phyloP scores from a whole-genome alignment of 2,329 filamentous ascomycete species.

The Fusarium decemcellulare region DNA sequence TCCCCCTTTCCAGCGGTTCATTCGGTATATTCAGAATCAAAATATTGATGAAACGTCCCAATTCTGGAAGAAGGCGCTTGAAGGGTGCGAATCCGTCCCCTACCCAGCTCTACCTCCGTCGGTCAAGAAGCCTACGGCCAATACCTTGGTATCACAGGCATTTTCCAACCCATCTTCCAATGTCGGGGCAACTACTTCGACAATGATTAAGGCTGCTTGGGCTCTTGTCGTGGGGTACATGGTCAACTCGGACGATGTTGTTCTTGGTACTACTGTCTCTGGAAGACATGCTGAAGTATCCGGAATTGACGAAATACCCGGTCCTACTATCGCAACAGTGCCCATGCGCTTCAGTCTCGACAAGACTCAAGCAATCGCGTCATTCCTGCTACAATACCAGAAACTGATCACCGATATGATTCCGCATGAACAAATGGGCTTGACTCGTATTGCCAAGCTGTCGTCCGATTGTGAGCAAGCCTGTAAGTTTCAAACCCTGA shows the following conservation, averaged over 20 bases:
- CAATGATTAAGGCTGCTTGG: slow-evolving; percentile 48
- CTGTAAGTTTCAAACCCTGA: slow-evolving; percentile 21
- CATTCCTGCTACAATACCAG: slow-evolving; percentile 56
- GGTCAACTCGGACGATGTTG: slow-evolving; percentile 37
- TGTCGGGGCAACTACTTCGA: slow-evolving; percentile 25
- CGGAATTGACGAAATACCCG: slow-evolving; percentile 39
- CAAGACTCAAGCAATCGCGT: slow-evolving; percentile 47
- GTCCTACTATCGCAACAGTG: slow-evolving; percentile 52
- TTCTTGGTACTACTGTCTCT: slow-evolving; percentile 43
- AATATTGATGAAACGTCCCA: background rate
- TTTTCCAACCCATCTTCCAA: background rate
- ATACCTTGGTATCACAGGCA: background rate
- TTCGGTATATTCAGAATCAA: background rate
- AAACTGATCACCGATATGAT: slow-evolving; percentile 24
- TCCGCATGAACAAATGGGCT: slow-evolving; percentile 30
- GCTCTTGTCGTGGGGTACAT: slow-evolving; percentile 37
- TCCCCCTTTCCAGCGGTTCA: background rate
- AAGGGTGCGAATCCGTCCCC: slow-evolving; percentile 8
- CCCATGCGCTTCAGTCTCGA: slow-evolving; percentile 42
- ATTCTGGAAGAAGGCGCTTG: slow-evolving; percentile 11
- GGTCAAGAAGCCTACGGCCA: background rate
- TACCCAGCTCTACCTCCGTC: slow-evolving; percentile 12
- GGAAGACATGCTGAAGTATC: slow-evolving; percentile 42
- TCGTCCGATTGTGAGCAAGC: slow-evolving; percentile 1
- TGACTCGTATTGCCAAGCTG: slow-evolving; percentile 34